Base-by-base conservation (phyloP, 2,329 filamentous ascomycete genomes). In the Sarocladiaceae sp. region DNA sequence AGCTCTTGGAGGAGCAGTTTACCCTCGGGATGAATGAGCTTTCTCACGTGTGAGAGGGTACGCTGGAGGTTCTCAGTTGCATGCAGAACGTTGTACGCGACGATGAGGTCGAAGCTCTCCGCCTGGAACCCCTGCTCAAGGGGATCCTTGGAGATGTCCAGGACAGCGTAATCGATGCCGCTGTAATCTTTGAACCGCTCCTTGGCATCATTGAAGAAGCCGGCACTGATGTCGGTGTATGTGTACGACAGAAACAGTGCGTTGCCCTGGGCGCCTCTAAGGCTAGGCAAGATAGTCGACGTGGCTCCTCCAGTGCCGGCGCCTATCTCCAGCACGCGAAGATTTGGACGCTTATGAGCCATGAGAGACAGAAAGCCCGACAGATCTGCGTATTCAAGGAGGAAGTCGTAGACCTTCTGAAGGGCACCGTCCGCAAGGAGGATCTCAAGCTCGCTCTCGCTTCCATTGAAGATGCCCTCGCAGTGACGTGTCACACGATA, bases 261-360 rank as follows among this genome's bases (percentile, higher is more conserved):
- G n/a, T n/a, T n/a, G n/a, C n/a, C n/a, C n/a, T n/a, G n/a, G n/a
- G n/a, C n/a, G n/a, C n/a, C n/a, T n/a, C n/a, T n/a, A n/a, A n/a
- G n/a, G n/a, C n/a, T n/a, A n/a, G n/a, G n/a, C 11, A 65, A 33
- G 34, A 57, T 45, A 0, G 49, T 44, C 3, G 47, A 43, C 0
- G 63, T 65, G 11, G 60, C 54, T 5, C 56, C 55, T 3, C 62
- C 62, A 1, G 58, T 66, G 3, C 62, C 63, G 4, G 55, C 59
- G 10, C 63, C 64, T 16, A 68, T 56, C 47, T 68, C 65, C 6
- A 67, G 56, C 24, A 66, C 57, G 4, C 53, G 51, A 45, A 66
- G 51, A 10, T 50, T 50, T 1, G 62, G 58, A n/a, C n/a, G n/a
- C n/a, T n/a, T n/a, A n/a, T n/a, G n/a, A n/a, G n/a, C n/a, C n/a